Percentiles rank a stretch among this genome's conserved stretches.
phyloP scores from a whole-genome alignment of 1,284 basidiomycete species.

The Naganishia sp. region DNA sequence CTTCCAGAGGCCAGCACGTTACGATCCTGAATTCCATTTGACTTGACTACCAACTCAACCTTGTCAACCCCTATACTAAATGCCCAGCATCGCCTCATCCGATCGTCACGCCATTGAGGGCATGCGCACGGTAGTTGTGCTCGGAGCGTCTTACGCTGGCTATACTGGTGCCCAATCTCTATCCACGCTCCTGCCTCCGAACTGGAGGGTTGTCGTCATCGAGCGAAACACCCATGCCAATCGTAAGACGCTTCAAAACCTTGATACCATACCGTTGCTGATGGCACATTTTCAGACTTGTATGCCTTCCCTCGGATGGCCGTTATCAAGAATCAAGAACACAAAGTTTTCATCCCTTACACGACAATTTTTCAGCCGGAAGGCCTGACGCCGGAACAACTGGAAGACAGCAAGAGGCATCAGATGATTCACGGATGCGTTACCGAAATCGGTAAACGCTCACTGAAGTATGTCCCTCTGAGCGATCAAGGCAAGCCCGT shows the following conservation, averaged over 20 bases:
- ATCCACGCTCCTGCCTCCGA: conserved; percentile 21
- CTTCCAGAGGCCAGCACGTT: too few relatives aligned
- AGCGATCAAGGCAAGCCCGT: conserved; percentile 15
- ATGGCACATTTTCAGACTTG: conserved; percentile 44
- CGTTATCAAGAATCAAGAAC: conserved; percentile 55
- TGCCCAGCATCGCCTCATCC: neutral
- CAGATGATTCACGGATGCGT: conserved; percentile 30
- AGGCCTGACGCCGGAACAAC: conserved; percentile 13
- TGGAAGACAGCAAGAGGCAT: conserved; percentile 22
- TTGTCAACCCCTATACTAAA: neutral
- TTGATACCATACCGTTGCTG: neutral
- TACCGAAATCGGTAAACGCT: conserved; percentile 16
- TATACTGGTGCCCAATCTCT: conserved; percentile 31
- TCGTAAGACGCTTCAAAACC: conserved; percentile 13
- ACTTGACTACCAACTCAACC: neutral
- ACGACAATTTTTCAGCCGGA: conserved; percentile 54
- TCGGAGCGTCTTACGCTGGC: conserved; percentile 42
- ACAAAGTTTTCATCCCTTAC: conserved; percentile 69
- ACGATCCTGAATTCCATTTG: neutral
- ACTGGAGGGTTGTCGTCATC: conserved; percentile 33
- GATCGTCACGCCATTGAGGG: neutral
- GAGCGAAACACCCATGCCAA: conserved; percentile 33
- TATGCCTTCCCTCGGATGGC: conserved; percentile 58
- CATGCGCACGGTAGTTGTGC: conserved; percentile 54
- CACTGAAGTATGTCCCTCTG: conserved; percentile 24